Evolutionary conservation across 129 eudicot genomes (phyloP).

Genomic region (Lactuca saligna): DNA sequence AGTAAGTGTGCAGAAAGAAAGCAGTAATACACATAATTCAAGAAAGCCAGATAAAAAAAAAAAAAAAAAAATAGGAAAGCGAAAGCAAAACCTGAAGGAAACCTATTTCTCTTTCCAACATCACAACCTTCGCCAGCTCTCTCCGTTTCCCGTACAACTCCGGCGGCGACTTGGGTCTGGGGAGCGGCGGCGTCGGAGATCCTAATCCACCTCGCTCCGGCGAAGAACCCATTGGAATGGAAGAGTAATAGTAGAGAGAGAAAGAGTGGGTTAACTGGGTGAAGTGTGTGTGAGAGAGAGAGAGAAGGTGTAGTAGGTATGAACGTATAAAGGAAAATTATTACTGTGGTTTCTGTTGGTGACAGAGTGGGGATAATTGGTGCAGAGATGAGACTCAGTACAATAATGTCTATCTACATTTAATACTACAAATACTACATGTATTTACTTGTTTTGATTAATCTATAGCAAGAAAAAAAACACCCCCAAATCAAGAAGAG

Average conservation of each 20-base stretch:
- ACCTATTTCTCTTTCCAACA: conserved; percentile 77
- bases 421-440: neutral
- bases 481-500: neutral
- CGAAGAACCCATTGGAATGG: conserved; percentile 24
- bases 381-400: conserved; percentile 26
- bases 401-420: conserved; percentile 23
- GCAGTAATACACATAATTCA: neutral
- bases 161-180: conserved; percentile 90
- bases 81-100: conserved; percentile 55
- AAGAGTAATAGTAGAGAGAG: neutral
- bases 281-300: neutral
- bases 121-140: conserved; percentile 70
- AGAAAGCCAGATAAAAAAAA: too few relatives aligned
- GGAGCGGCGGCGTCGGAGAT: conserved; percentile 47
- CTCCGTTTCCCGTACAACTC: conserved; percentile 78
- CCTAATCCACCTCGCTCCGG: conserved; percentile 7
- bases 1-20: neutral
- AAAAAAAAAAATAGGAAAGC: neutral
- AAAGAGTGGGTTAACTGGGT: neutral
- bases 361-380: conserved; percentile 35
- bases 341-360: conserved; percentile 25
- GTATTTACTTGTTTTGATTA: neutral
- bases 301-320: conserved; percentile 1
- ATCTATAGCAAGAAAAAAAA: too few relatives aligned
- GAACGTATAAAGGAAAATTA: conserved; percentile 5